Evolutionary conservation across 208 protist genomes (phyloP).

Genomic region (Acanthamoeba castellanii): DNA sequence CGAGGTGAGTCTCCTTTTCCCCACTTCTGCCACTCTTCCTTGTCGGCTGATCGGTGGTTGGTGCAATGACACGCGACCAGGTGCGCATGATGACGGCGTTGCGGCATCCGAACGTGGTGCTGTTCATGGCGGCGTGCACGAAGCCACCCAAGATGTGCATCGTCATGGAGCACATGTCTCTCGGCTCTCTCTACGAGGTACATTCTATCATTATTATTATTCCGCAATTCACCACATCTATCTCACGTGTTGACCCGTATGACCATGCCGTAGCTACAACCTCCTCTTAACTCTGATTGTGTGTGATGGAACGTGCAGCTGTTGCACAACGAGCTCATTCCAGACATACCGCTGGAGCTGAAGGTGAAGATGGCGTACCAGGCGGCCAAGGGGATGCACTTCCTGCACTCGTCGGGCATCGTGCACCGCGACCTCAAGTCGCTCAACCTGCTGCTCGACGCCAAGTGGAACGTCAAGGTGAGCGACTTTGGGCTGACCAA

Average conservation of each 20-base stretch:
- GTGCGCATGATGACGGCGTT: conserved; percentile 58
- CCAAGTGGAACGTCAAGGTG: conserved; percentile 54
- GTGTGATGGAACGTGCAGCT: background rate
- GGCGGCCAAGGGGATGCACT: conserved; percentile 66
- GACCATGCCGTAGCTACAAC: background rate
- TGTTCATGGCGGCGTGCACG: conserved; percentile 62
- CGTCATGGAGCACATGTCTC: conserved; percentile 60
- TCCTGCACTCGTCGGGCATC: conserved; percentile 63
- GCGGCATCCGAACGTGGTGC: conserved; percentile 49
- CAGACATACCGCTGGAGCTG: conserved; percentile 2
- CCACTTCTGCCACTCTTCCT: too few species aligned
- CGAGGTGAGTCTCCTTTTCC: background rate
- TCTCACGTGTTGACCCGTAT: background rate
- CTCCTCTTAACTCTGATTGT: background rate
- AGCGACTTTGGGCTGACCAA: conserved; percentile 55
- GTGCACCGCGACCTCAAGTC: conserved; percentile 64
- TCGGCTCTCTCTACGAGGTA: conserved; percentile 46
- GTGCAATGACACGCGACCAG: too few species aligned
- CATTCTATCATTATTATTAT: background rate
- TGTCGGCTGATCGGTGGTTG: too few species aligned
- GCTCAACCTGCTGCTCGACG: conserved; percentile 50
- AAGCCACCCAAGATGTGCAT: conserved; percentile 50
- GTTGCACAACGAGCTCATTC: conserved; percentile 48
- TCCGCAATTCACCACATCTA: background rate
- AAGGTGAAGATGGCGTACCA: conserved; percentile 56